Evolutionary conservation across 2,329 filamentous ascomycete species (phyloP).

Genomic region (Botrytis squamosa): DNA sequence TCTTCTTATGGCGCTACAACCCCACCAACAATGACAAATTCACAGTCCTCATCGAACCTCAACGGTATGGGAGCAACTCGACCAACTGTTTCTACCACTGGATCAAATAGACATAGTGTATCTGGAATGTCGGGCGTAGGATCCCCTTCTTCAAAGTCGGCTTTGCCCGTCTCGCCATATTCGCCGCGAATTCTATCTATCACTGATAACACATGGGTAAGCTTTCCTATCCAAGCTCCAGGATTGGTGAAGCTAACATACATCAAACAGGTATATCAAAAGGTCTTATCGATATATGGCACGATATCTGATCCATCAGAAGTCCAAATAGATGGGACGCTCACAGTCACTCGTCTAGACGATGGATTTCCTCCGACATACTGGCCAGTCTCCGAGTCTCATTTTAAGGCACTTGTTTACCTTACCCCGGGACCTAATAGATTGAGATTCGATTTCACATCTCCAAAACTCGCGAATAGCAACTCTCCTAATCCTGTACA

Average conservation of each 20-base stretch:
- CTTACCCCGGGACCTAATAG: constrained; percentile 89
- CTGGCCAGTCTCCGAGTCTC: constrained; percentile 86
- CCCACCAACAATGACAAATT: constrained; percentile 42
- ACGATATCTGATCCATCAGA: constrained; percentile 72
- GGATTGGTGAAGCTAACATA: constrained; percentile 23
- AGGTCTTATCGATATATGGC: constrained; percentile 78
- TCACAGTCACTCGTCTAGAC: constrained; percentile 79
- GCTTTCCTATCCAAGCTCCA: not conserved
- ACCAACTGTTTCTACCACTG: constrained; percentile 43
- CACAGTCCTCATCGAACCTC: constrained; percentile 62
- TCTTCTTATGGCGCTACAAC: constrained; percentile 51
- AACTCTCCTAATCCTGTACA: constrained; percentile 68
- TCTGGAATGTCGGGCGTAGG: constrained; percentile 62
- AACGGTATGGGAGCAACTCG: constrained; percentile 55
- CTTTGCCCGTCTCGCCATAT: constrained; percentile 69
- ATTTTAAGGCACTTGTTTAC: constrained; percentile 90
- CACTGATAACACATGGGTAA: constrained; percentile 79
- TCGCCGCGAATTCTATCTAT: constrained; percentile 79
- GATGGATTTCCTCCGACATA: constrained; percentile 77
- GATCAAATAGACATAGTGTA: constrained; percentile 61
- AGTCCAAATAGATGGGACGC: constrained; percentile 70
- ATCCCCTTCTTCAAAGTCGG: constrained; percentile 53
- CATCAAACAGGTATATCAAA: constrained; percentile 75
- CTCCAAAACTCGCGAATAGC: constrained; percentile 73
- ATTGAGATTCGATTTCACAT: constrained; percentile 83